These are phyloP conservation scores for Boeremia exigua DNA, from an alignment of 2,329 filamentous ascomycete species.

Conservation along the genomic window DNA sequence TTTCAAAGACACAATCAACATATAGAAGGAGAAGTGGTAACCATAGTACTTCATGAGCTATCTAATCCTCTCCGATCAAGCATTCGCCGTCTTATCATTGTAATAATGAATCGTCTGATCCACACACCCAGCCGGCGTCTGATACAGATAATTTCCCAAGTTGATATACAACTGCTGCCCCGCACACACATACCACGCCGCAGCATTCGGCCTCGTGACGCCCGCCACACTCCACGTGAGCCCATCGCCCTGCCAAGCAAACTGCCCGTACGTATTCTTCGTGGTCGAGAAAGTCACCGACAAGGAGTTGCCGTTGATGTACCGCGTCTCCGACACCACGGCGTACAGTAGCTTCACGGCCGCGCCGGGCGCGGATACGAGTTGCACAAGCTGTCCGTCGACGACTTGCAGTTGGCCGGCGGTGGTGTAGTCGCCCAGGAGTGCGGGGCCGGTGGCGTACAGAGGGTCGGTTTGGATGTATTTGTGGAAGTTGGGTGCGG, in stretches of 20 bases:
- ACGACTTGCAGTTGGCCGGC: slow-evolving; percentile 66
- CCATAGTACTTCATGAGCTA: too few relatives aligned
- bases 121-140: slow-evolving; percentile 63
- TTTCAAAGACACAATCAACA: too few relatives aligned
- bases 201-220: slow-evolving; percentile 60
- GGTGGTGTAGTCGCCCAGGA: slow-evolving; percentile 59
- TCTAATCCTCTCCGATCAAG: slow-evolving; percentile 3
- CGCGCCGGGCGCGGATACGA: slow-evolving; percentile 57
- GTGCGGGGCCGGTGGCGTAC: slow-evolving; percentile 54
- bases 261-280: slow-evolving; percentile 62
- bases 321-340: slow-evolving; percentile 32
- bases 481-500: slow-evolving; percentile 60
- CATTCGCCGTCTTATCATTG: slow-evolving; percentile 45
- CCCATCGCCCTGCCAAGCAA: slow-evolving; percentile 64
- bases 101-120: slow-evolving; percentile 61
- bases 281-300: slow-evolving; percentile 59
- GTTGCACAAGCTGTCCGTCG: slow-evolving; percentile 62
- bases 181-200: slow-evolving; percentile 65
- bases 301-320: slow-evolving; percentile 50
- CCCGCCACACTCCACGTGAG: slow-evolving; percentile 60
- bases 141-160: slow-evolving; percentile 64
- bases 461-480: slow-evolving; percentile 48
- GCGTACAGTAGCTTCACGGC: slow-evolving; percentile 51
- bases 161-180: slow-evolving; percentile 63
- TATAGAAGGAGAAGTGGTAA: too few relatives aligned